These are phyloP conservation scores for Casaregolazyma lundiana DNA, from an alignment of 1,139 yeast genomes.

Conservation along the genomic window DNA sequence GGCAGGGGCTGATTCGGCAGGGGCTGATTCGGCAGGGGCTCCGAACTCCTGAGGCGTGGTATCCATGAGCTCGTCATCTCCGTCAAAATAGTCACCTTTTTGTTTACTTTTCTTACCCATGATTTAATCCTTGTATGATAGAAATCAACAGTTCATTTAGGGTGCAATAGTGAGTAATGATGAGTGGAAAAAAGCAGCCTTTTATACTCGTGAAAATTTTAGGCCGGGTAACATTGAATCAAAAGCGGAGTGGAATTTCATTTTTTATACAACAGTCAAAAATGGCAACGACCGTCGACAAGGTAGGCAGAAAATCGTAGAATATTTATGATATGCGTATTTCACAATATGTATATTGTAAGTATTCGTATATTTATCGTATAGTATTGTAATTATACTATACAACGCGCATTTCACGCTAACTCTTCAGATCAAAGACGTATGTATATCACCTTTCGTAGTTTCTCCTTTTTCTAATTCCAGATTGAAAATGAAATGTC, in stretches of 20 bases:
- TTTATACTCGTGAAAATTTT: slow-evolving; percentile 7
- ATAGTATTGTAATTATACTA: too few species aligned
- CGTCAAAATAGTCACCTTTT: slow-evolving; percentile 73
- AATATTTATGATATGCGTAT: neutral
- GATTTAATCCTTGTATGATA: neutral
- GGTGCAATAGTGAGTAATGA: neutral
- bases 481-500: slow-evolving; percentile 96
- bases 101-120: slow-evolving; percentile 35
- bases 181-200: neutral
- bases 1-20: slow-evolving; percentile 32
- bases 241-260: neutral
- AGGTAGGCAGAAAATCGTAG: slow-evolving; percentile 28
- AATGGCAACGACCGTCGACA: slow-evolving; percentile 81
- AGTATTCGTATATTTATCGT: neutral
- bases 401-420: too few species aligned
- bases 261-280: slow-evolving; percentile 11
- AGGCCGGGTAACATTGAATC: slow-evolving; percentile 12
- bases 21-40: slow-evolving; percentile 19
- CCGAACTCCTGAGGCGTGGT: slow-evolving; percentile 58
- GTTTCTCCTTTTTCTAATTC: neutral
- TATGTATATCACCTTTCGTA: slow-evolving; percentile 9
- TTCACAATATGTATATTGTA: neutral
- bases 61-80: slow-evolving; percentile 50
- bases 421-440: slow-evolving; percentile 20
- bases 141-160: neutral